Percentiles rank a stretch among this genome's conserved stretches.
These are phyloP conservation scores for Trichoderma orchidacearum DNA, from an alignment of 495 filamentous ascomycete genomes.

Conservation along the genomic window DNA sequence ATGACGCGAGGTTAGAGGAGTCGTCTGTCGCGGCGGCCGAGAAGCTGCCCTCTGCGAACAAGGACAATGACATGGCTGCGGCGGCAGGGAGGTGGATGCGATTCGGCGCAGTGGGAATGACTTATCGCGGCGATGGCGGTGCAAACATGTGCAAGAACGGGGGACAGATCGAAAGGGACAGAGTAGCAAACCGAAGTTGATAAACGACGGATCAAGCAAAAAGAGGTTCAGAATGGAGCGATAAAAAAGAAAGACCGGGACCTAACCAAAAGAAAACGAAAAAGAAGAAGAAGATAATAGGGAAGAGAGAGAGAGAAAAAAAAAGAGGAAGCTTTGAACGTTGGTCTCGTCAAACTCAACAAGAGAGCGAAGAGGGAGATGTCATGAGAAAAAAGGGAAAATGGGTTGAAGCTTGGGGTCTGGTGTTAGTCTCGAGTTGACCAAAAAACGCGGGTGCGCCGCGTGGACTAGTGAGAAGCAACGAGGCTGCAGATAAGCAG, in stretches of 20 bases:
- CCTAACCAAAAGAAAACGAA: neutral
- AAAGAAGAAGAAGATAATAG: neutral
- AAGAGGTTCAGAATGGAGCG: neutral
- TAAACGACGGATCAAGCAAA: neutral
- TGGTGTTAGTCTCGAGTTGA: neutral
- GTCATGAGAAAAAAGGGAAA: neutral
- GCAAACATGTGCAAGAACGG: no score
- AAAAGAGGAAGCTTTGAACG: no score
- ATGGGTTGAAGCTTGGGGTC: neutral
- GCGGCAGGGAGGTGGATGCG: neutral
- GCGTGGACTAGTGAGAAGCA: neutral
- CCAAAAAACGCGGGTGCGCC: neutral
- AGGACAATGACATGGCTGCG: neutral
- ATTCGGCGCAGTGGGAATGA: neutral
- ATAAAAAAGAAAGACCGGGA: neutral
- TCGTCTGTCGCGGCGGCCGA: conserved; percentile 19
- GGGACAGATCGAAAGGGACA: no score
- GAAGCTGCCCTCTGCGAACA: conserved; percentile 10
- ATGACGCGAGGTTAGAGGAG: conserved; percentile 27
- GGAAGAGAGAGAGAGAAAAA: neutral
- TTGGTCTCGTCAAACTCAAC: no score
- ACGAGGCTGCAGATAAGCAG: neutral
- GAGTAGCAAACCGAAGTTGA: neutral
- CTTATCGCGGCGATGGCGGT: neutral
- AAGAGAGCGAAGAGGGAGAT: neutral